phyloP scores from a whole-genome alignment of 1,284 basidiomycete species.

The Sanguinoderma infundibulare region DNA sequence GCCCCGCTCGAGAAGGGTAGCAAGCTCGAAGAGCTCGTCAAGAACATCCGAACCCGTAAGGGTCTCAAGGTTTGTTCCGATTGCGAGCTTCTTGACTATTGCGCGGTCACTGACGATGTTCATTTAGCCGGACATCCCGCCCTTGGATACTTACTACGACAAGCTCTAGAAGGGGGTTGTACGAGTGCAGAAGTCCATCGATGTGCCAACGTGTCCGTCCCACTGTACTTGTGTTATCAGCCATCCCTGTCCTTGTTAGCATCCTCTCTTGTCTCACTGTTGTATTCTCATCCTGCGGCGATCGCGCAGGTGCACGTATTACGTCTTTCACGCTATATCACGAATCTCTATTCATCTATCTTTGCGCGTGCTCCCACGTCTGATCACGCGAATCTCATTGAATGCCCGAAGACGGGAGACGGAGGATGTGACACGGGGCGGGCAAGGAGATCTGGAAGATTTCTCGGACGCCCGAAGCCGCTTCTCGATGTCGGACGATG shows the following conservation, averaged over 20 bases:
- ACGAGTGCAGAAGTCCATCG: constrained; percentile 31
- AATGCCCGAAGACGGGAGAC: constrained; percentile 2
- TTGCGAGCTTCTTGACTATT: constrained; percentile 1
- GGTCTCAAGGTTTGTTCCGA: constrained; percentile 80
- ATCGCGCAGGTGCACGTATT: constrained; percentile 26
- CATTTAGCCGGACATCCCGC: constrained; percentile 79
- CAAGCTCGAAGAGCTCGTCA: constrained; percentile 90
- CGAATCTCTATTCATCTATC: constrained; percentile 10
- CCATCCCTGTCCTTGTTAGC: constrained; percentile 29
- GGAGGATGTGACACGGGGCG: constrained; percentile 1
- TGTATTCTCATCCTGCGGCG: constrained; percentile 32
- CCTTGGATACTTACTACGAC: constrained; percentile 91
- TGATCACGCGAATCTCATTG: constrained; percentile 3
- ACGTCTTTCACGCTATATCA: constrained; percentile 25
- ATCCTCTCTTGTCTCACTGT: constrained; percentile 25
- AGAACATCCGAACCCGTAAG: constrained; percentile 86
- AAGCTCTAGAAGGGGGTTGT: constrained; percentile 51
- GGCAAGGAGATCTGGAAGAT: constrained; percentile 1
- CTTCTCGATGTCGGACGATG: background rate
- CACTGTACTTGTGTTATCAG: constrained; percentile 30
- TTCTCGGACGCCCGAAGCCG: background rate
- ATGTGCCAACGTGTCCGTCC: constrained; percentile 31
- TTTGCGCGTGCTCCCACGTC: constrained; percentile 9
- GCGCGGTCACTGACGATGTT: constrained; percentile 16
- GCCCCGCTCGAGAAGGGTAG: constrained; percentile 84